Evolutionary conservation across 306 rosid species (phyloP).

Genomic region (Vigna angularis): DNA sequence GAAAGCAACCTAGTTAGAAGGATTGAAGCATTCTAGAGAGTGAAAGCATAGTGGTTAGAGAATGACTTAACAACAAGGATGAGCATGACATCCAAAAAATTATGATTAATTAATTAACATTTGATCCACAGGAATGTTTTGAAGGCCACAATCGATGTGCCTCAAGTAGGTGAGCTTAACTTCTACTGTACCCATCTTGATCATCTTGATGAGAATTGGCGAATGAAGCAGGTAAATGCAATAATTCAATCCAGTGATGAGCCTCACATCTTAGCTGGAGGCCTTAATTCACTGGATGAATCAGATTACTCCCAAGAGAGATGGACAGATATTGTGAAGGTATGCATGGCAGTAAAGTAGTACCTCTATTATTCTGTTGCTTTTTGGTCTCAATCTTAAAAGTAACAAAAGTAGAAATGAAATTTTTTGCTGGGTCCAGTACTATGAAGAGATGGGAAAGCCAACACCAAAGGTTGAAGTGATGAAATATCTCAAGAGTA

Average conservation of each 20-base stretch:
- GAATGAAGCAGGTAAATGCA: slow-evolving; percentile 95
- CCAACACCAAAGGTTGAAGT: slow-evolving; percentile 89
- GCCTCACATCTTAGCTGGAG: slow-evolving; percentile 90
- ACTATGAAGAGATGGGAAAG: slow-evolving; percentile 86
- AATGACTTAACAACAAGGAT: slow-evolving; percentile 40
- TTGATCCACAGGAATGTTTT: slow-evolving; percentile 76
- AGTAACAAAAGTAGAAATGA: slow-evolving; percentile 10
- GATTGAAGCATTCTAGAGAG: slow-evolving; percentile 19
- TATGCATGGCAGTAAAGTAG: slow-evolving; percentile 27
- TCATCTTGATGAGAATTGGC: slow-evolving; percentile 94
- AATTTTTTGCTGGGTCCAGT: slow-evolving; percentile 53
- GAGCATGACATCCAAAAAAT: slow-evolving; percentile 39
- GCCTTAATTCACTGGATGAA: slow-evolving; percentile 85
- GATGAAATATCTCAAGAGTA: slow-evolving; percentile 71
- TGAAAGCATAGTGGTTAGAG: slow-evolving; percentile 38
- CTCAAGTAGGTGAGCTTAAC: slow-evolving; percentile 83
- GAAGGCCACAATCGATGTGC: slow-evolving; percentile 89
- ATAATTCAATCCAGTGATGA: slow-evolving; percentile 76
- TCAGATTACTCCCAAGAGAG: slow-evolving; percentile 93
- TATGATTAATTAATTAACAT: slow-evolving; percentile 8
- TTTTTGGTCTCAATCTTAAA: slow-evolving; percentile 34
- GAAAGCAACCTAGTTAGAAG: slow-evolving; percentile 31
- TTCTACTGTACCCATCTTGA: slow-evolving; percentile 92
- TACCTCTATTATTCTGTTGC: slow-evolving; percentile 16
- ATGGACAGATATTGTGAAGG: slow-evolving; percentile 98